Evolutionary conservation across 495 filamentous ascomycete species (phyloP), one percentile per base, ranked within the genome.

Genomic region (Staphylotrichum longicolle): DNA sequence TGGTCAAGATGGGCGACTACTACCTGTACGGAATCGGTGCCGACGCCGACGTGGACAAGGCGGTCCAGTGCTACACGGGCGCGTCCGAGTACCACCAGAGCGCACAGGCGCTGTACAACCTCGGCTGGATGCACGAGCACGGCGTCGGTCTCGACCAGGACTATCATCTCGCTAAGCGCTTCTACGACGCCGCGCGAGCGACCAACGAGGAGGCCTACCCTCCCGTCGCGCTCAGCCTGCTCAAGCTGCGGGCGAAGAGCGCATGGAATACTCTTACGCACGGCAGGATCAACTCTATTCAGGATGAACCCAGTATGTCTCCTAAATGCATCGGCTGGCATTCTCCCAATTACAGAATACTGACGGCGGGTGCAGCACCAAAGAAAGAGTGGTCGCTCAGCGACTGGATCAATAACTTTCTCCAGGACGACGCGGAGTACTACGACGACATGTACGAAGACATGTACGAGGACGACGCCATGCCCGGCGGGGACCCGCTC

Each of bases 111-210:
- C 86, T 96, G 58, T 99, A 91, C 84, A 97, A 99, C 65, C 79
- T 99, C 11, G 94, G 94, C 12, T 99, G 94, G 94, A 98, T 99
- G 91, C 91, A 99, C 73, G 94, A 99, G 75, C 97, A 98, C 69
- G 94, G 94, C 3, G 80, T 98, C 49, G 91, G 93, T 10, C 86
- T 97, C 3, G 86, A 88, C 41, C 94, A 99, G 69, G 94, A 99
- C 71, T 99, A 94, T 72, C 94, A 98, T 70, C 86, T 99, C 42
- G 94, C 95, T 4, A 99, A 99, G 75, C 79, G 94, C 32, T 95
- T 90, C 74, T 99, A 99, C 69, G 94, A 99, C 69, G 81, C 91
- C 55, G 93, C 94, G 1, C 77, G 96, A 15, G 90, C 90, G 70
- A 94, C 91, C 4, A 99, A 96, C 67, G 80, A 84, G 40, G 95